Conservation (phyloP, 495 filamentous ascomycete genomes). For the Immersiella caudata region DNA sequence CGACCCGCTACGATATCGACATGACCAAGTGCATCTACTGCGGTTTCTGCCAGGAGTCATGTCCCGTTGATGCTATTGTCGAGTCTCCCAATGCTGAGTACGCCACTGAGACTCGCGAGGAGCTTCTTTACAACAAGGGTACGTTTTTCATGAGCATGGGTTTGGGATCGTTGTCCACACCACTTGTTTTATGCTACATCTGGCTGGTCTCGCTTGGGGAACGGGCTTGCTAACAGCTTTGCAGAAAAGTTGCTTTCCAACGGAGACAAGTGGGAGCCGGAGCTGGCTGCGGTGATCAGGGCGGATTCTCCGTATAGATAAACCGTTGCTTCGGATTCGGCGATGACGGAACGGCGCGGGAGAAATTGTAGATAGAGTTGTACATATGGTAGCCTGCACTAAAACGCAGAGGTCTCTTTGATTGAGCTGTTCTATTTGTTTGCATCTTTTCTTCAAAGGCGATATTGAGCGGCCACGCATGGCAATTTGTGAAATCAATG, state of each 20-base stretch:
- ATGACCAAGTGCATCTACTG: conserved; percentile 99
- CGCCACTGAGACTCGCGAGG: conserved; percentile 94
- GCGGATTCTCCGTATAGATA: conserved; percentile 90
- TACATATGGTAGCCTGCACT: conserved; percentile 29
- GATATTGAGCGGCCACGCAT: neutral
- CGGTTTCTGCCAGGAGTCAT: conserved; percentile 98
- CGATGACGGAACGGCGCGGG: conserved; percentile 8
- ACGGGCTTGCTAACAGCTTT: conserved; percentile 4
- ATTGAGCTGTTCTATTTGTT: neutral
- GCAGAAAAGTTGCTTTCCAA: conserved; percentile 75
- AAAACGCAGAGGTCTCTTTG: conserved; percentile 13
- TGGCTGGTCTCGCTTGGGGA: neutral
- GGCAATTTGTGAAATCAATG: neutral
- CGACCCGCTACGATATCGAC: conserved; percentile 98
- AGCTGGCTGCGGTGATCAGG: conserved; percentile 86
- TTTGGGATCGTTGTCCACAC: neutral
- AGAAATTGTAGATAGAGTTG: conserved; percentile 39
- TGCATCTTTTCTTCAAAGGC: neutral
- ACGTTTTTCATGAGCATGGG: conserved; percentile 16
- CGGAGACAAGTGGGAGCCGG: conserved; percentile 98
- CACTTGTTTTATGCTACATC: neutral
- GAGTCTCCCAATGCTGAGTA: conserved; percentile 98
- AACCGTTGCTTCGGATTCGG: conserved; percentile 17
- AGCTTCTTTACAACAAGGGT: conserved; percentile 98
- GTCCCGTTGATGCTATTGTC: conserved; percentile 97